Evolutionary conservation across 208 protist species (phyloP).

Genomic region (Acanthamoeba triangularis): DNA sequence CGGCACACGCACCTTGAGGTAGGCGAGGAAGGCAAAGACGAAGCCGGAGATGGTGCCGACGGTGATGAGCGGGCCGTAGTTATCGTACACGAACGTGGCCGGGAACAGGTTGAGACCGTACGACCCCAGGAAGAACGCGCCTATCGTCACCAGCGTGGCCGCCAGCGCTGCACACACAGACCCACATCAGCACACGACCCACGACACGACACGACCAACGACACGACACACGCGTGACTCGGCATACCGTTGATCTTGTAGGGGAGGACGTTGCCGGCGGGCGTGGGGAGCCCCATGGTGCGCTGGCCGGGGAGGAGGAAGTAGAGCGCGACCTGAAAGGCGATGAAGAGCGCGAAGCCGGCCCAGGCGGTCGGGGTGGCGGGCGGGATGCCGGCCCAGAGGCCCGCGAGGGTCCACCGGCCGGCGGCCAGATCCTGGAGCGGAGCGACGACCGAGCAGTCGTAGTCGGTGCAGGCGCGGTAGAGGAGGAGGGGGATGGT

Average conservation of each 20-base stretch:
- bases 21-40: conserved; percentile 76
- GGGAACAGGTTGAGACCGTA: conserved; percentile 73
- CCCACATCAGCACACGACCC: neutral
- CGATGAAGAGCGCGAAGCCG: conserved; percentile 26
- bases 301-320: conserved; percentile 56
- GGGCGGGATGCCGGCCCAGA: conserved; percentile 41
- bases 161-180: neutral
- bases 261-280: conserved; percentile 66
- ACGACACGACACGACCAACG: neutral
- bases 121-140: conserved; percentile 71
- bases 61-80: conserved; percentile 78
- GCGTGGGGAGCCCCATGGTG: conserved; percentile 75
- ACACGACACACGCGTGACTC: neutral
- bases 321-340: conserved; percentile 69
- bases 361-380: conserved; percentile 17
- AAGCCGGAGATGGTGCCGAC: conserved; percentile 80
- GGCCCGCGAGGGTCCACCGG: neutral
- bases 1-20: conserved; percentile 77
- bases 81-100: conserved; percentile 81
- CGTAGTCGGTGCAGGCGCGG: conserved; percentile 56
- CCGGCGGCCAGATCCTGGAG: conserved; percentile 4
- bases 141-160: conserved; percentile 39
- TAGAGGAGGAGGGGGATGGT: conserved; percentile 54
- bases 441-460: conserved; percentile 5
- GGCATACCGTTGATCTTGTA: conserved; percentile 81